Base-by-base conservation (phyloP, 179 eudicot genomes). In the Spinacia oleracea region DNA sequence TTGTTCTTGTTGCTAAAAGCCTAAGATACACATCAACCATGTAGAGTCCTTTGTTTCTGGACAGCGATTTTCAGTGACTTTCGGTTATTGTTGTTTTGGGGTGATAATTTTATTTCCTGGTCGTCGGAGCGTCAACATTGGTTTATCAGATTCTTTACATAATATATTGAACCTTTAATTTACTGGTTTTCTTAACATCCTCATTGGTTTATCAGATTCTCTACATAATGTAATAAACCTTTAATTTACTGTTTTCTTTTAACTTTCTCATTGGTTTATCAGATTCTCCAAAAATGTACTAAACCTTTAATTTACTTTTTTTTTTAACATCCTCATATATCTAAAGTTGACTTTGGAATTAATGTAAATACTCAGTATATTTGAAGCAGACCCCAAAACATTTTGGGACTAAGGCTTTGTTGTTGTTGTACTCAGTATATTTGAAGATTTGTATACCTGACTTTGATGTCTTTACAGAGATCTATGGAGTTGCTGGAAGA, bases 401-500 rank as follows among this genome's bases (percentile, higher is more conserved):
- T n/a, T n/a, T n/a, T n/a, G n/a, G n/a, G n/a, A n/a, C n/a, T n/a
- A n/a, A n/a, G n/a, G n/a, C n/a, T n/a, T n/a, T n/a, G n/a, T n/a
- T n/a, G n/a, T n/a, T n/a, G n/a, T n/a, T n/a, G n/a, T n/a, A n/a
- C n/a, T n/a, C n/a, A n/a, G n/a, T n/a, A 45, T 45, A 43, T 72
- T 16, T 31, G 10, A 51, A 71, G 25, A 29, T 3, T 0, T 50
- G 50, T 48, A 35, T 51, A 50, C 45, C 31, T 35, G 15, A 18
- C 78, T 76, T 73, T 58, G 58, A 77, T 42, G 77, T 32, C 75
- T 82, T 66, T 79, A 73, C 89, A 93, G 99, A 88, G 87, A 86
- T 85, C 99, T 45, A 86, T 89, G 64, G 99, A 96, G 79, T 79
- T 96, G 80, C 90, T 96, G 81, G 98, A 92, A 84, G 99, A 96